Base-by-base conservation (phyloP, 495 filamentous ascomycete genomes). In the Aspergillus sclerotiicarbonarius region DNA sequence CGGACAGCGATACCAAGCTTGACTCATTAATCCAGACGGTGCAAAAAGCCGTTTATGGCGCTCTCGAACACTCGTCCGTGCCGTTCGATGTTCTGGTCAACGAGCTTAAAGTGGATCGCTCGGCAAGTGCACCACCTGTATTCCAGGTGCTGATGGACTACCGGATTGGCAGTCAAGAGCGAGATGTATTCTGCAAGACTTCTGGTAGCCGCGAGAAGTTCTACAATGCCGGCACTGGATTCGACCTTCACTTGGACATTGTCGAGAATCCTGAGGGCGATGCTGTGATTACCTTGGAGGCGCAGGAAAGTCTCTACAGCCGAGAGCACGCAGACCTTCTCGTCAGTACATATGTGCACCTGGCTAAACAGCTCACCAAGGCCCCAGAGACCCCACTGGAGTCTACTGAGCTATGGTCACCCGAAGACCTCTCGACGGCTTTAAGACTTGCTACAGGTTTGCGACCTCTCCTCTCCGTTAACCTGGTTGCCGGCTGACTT, bases 101-200 rank as follows among this genome's bases (percentile, higher is more conserved):
- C 6, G 54, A 50, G 18, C 51, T 72, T 1, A 57, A 61, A 8
- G 41, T 71, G 4, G 33, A 53, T 9, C 64, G 59, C 3, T 71
- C 62, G 16, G 58, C 64, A 6, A 52, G 15, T 33, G 16, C 57
- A 53, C 51, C 69, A 35, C 67, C 63, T 1, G 33, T 62, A 39
- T 81, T 71, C 54, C 72, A 76, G 35, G 64, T 61, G 0, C 64
- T 71, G 30, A 33, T 75, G 20, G 60, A 73, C 57, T 79, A 71
- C 53, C 66, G 66, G 8, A 58, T 53, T 35, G 62, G 60, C 25
- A 53, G 19, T 44, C 13, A 45, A 66, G 44, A 53, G 55, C 9
- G 57, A 63, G 30, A 55, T 57, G 9, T 37, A 56, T 9, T 55
- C 66, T 47, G 41, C 8, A 16, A 56, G 6, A 18, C 18, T 3